phyloP scores from a whole-genome alignment of 768 basidiomycete genomes.

The Suillus subluteus region DNA sequence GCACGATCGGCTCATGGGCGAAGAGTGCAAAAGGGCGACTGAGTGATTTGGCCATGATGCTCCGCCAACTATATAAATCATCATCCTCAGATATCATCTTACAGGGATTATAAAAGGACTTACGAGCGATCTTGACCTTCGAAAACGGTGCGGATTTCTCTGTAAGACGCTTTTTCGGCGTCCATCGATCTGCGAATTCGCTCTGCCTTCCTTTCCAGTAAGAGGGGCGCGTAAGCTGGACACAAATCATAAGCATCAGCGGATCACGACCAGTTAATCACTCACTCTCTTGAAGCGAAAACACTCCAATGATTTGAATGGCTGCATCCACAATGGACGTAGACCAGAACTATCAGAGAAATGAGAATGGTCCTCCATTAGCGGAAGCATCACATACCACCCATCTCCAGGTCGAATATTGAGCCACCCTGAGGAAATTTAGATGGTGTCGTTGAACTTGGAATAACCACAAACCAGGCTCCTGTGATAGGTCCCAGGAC shows the following conservation, averaged over 20 bases:
- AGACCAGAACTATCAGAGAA: conserved; percentile 58
- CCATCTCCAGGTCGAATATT: conserved; percentile 73
- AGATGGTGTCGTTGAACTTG: neutral
- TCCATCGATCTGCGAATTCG: conserved; percentile 48
- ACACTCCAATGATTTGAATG: conserved; percentile 58
- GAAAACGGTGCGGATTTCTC: conserved; percentile 51
- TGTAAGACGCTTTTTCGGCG: conserved; percentile 44
- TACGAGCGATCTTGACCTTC: conserved; percentile 49
- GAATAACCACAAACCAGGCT: conserved; percentile 46
- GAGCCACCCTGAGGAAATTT: conserved; percentile 45
- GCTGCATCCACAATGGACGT: conserved; percentile 58
- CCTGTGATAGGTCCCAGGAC: conserved; percentile 66
- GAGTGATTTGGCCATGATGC: conserved; percentile 55
- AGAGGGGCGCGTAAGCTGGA: conserved; percentile 32
- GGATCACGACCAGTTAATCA: conserved; percentile 17
- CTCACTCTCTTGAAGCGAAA: conserved; percentile 68
- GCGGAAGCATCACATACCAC: conserved; percentile 45
- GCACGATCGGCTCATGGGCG: conserved; percentile 62
- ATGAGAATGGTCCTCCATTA: neutral
- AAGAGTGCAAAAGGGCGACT: conserved; percentile 73
- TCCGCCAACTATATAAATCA: conserved; percentile 46
- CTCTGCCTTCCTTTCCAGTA: conserved; percentile 55
- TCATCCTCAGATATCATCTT: neutral
- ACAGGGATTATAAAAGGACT: conserved; percentile 22
- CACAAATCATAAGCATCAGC: conserved; percentile 10